A percentile compares a stretch with the other conserved stretches of the same genome.
Evolutionary conservation across 768 basidiomycete genomes (phyloP).

Genomic region (Termitomyces bulborhizus): DNA sequence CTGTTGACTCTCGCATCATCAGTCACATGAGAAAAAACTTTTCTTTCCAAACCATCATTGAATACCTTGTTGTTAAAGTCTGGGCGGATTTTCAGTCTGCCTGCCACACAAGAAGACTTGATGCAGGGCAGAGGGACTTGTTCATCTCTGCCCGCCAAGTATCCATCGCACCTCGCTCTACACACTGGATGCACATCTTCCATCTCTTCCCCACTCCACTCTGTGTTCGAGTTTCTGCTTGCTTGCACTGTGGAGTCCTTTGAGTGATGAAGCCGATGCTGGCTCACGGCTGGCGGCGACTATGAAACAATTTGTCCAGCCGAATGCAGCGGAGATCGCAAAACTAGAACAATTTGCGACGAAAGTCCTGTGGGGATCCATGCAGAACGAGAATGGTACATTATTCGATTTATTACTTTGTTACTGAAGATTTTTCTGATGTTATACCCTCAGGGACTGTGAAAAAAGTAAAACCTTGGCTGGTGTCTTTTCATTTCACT

Average conservation of each 20-base stretch:
- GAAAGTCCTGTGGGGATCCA: conserved; percentile 39
- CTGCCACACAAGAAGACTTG: too few species aligned
- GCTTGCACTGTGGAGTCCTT: neutral
- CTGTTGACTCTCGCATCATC: too few species aligned
- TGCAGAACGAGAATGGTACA: conserved; percentile 44
- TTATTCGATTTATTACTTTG: neutral
- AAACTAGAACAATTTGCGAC: conserved; percentile 47
- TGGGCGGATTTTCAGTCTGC: too few species aligned
- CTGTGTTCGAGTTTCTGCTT: too few species aligned
- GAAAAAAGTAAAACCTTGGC: conserved; percentile 34
- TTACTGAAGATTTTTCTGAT: neutral
- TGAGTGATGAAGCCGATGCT: conserved; percentile 56
- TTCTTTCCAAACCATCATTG: too few species aligned
- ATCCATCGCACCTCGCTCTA: too few species aligned
- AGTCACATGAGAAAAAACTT: too few species aligned
- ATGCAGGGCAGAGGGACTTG: too few species aligned
- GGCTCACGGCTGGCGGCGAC: conserved; percentile 51
- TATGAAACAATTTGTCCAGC: conserved; percentile 52
- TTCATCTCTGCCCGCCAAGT: too few species aligned
- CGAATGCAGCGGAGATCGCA: conserved; percentile 42
- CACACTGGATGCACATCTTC: too few species aligned
- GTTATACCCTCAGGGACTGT: conserved; percentile 33
- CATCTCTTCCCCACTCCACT: too few species aligned
- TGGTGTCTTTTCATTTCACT: neutral
- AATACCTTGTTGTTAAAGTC: too few species aligned